A percentile compares a stretch with the other conserved stretches of the same genome.
These are phyloP conservation scores for Entonaema liquescens DNA, from an alignment of 495 filamentous ascomycete genomes.

Conservation along the genomic window DNA sequence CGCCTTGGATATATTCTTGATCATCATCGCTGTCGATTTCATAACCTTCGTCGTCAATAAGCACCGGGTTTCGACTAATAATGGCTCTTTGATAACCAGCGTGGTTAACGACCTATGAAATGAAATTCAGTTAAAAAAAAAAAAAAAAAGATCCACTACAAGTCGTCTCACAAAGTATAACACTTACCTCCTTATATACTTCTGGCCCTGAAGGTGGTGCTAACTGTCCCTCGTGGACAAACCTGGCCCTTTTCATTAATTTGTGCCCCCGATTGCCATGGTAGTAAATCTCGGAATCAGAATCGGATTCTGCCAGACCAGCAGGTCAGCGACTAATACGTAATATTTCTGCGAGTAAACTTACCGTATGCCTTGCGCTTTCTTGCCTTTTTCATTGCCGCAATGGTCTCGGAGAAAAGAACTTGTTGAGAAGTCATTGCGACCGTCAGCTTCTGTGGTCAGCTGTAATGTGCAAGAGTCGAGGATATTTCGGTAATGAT, in stretches of 20 bases:
- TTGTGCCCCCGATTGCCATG: conserved; percentile 93
- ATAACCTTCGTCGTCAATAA: conserved; percentile 88
- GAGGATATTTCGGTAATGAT: conserved; percentile 2
- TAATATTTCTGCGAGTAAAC: conserved; percentile 16
- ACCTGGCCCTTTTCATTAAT: conserved; percentile 81
- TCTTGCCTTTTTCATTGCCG: conserved; percentile 77
- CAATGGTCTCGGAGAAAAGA: conserved; percentile 75
- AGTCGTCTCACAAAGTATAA: conserved; percentile 13
- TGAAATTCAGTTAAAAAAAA: conserved; percentile 6
- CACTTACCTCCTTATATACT: conserved; percentile 82
- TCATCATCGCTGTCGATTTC: conserved; percentile 85
- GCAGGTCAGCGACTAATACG: conserved; percentile 19
- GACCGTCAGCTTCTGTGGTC: conserved; percentile 28
- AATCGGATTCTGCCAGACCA: conserved; percentile 73
- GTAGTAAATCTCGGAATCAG: conserved; percentile 81
- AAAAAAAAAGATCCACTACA: neutral
- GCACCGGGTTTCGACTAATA: conserved; percentile 74
- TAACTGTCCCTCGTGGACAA: conserved; percentile 79
- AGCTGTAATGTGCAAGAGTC: conserved; percentile 3
- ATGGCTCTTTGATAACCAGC: conserved; percentile 86
- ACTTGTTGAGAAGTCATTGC: conserved; percentile 77
- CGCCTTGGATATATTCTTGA: conserved; percentile 68
- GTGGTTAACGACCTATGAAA: conserved; percentile 76
- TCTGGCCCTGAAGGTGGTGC: conserved; percentile 73
- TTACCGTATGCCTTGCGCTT: conserved; percentile 68